Evolutionary conservation across 768 basidiomycete species (phyloP), one percentile per base, ranked within the genome.

Genomic region (Lactarius akahatsu): DNA sequence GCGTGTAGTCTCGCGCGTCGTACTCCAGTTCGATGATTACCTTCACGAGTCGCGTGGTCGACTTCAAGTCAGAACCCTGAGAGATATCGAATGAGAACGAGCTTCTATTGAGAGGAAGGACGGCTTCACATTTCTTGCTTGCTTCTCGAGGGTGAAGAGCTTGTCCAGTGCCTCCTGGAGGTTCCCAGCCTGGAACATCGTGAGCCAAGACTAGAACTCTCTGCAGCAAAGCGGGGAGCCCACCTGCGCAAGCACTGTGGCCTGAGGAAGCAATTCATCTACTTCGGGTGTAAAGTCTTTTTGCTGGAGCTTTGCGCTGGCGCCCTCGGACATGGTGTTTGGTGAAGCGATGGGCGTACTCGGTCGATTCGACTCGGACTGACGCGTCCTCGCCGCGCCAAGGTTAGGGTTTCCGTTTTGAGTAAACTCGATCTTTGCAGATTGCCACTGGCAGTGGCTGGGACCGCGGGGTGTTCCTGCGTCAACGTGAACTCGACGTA

Each of bases 11-110:
- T 65, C 82, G 82, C 28, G 86, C 86, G 69, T 88, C 79, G 75
- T 92, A 93, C 68, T 85, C 85, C 68, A 94, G 82, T 67, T 89
- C 83, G 34, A 87, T 77, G 67, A 91, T 83, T 40, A 89, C 81
- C 74, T 89, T 89, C 62, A 89, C 89, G 23, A 98, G 85, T 57
- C 89, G 86, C 40, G 90, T 89, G 2, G 97, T 99, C n/a, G 96
- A 98, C 43, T 84, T 76, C 40, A 94, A 82, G 83, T 99, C 97
- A 63, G 96, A 89, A 18, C 96, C 94, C 96, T 96, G 73, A 26
- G 26, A 41, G 30, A 34, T 26, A 55, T n/a, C 11, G 63, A 36
- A 41, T 50, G 47, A 52, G 11, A 61, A 32, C 38, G 50, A 26
- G 6, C 23, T 23, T 26, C 67, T 28, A 54, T 70, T 13, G 62